phyloP scores from a whole-genome alignment of 176 grass and related monocot species.

The Ampelocalamus luodianensis region DNA sequence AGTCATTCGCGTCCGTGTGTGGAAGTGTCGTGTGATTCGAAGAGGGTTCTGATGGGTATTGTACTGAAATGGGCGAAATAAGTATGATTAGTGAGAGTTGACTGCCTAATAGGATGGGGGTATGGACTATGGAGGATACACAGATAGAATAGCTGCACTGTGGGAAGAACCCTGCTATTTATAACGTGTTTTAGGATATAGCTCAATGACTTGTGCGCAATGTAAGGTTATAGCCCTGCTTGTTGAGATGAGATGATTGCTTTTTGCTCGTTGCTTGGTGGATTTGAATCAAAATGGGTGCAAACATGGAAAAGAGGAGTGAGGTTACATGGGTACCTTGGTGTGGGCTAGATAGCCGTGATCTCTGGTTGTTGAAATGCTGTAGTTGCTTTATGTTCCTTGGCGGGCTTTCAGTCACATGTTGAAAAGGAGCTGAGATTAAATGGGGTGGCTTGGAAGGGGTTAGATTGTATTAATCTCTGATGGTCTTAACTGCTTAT shows the following conservation, averaged over 20 bases:
- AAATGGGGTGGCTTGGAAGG: too few relatives aligned
- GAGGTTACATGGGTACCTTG: neutral
- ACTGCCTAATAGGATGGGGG: neutral
- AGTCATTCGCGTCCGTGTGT: neutral
- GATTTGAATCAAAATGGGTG: neutral
- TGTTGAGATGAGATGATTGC: neutral
- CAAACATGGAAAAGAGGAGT: neutral
- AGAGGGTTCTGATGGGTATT: neutral
- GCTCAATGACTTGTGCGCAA: neutral
- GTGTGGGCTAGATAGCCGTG: neutral
- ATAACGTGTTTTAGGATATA: neutral
- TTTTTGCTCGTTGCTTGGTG: neutral
- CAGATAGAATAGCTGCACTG: neutral
- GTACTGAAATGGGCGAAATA: neutral
- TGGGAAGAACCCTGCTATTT: neutral
- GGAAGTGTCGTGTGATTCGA: neutral
- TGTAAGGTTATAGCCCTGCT: neutral
- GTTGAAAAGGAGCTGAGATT: too few relatives aligned
- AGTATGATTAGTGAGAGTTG: slow-evolving; percentile 23
- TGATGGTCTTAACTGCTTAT: neutral
- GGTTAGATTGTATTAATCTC: neutral
- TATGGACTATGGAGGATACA: neutral
- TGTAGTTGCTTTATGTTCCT: too few relatives aligned
- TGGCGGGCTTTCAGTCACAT: too few relatives aligned
- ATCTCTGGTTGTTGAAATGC: neutral